Base-by-base conservation (phyloP, 768 basidiomycete genomes). In the Basidioascus undulatus region DNA sequence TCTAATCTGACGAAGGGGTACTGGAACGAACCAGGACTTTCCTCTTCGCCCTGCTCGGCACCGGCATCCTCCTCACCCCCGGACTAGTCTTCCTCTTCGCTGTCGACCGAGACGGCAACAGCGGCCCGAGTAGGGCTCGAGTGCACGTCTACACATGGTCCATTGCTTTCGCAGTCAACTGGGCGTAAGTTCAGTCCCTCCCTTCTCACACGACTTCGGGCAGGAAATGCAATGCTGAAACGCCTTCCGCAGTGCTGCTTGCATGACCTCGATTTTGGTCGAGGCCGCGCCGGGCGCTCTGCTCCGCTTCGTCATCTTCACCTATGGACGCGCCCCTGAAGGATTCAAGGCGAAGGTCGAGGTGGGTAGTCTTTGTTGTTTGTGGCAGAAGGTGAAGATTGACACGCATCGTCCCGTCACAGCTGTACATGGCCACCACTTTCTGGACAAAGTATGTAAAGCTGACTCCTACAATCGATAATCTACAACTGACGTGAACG, bases 361-460 rank as follows among this genome's bases (percentile, higher is more conserved):
- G 65, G 76, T 74, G 51, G 40, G 61, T 27, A 7, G 1, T 5
- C 28, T 40, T 13, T 5, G 12, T n/a, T 37, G n/a, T n/a, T n/a
- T n/a, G n/a, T n/a, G n/a, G n/a, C n/a, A n/a, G n/a, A n/a, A n/a
- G n/a, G n/a, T n/a, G n/a, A n/a, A n/a, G n/a, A n/a, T n/a, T 32
- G 4, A 9, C 26, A n/a, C 34, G 32, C 27, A 23, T 37, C 41
- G 15, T 30, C 32, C 28, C n/a, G 40, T 33, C 33, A 20, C 50
- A 77, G 74, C 63, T 79, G 37, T 67, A 65, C 19, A 61, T 74
- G 47, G 75, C 76, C 6, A 71, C 78, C 18, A 68, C 69, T 11
- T 61, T 63, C 18, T 78, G 76, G 74, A 54, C 79, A 21, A 80
- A 79, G n/a, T n/a, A n/a, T n/a, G n/a, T n/a, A n/a, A n/a, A n/a